Conservation (phyloP, 345 rosid species). For the Cardamine resedifolia region DNA sequence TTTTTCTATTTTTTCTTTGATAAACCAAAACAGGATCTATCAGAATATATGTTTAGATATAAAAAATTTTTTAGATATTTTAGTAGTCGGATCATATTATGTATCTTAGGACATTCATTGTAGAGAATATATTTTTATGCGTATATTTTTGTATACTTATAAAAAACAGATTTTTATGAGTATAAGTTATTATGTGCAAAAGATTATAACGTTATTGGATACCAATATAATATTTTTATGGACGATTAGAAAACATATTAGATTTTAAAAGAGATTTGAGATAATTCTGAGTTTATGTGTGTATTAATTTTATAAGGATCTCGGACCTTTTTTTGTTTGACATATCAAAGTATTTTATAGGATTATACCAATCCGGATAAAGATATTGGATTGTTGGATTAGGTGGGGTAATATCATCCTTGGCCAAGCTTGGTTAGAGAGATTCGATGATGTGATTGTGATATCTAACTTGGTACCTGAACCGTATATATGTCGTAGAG, state of each 20-base stretch:
- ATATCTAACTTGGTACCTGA: background rate
- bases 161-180: no score
- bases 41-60: background rate
- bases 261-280: background rate
- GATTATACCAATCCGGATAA: background rate
- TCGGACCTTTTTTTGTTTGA: background rate
- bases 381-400: background rate
- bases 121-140: background rate
- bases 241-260: no score
- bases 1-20: no score
- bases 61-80: background rate
- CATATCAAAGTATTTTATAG: background rate
- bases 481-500: background rate
- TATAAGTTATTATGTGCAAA: background rate
- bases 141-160: no score
- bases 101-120: background rate
- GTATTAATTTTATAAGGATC: background rate
- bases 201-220: no score
- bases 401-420: background rate
- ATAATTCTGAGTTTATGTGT: background rate
- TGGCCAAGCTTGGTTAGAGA: background rate
- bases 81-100: background rate
- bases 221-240: no score
- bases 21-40: no score
- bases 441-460: background rate